Evolutionary conservation across 2,329 filamentous ascomycete genomes (phyloP), one percentile per base, ranked within the genome.

Genomic region (Aschersonia sp.): DNA sequence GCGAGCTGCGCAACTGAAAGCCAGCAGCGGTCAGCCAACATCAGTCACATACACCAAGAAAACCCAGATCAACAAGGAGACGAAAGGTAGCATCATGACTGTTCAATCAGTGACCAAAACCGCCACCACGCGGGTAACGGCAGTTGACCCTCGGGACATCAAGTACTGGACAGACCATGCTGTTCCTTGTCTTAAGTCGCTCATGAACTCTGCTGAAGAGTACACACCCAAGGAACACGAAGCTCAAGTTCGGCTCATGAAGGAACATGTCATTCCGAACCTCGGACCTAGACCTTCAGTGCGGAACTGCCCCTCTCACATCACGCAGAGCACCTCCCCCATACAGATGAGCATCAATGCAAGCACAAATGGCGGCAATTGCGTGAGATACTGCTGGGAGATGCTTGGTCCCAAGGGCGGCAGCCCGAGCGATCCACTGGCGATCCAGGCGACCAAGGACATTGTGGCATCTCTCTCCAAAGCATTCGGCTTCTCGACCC

Each of bases 381-480:
- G 32, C 10, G 50, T 51, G 6, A 46, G 51, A 9, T 53, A 51
- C 30, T 49, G 50, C 41, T 51, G 50, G 50, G 51, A 53, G 42
- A 43, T 49, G 9, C 35, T 53, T 35, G 51, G 51, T 6, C 22
- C 45, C 11, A 30, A 35, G 7, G 50, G 50, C 11, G 45, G 45
- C 11, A 46, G 43, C n/a, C 43, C 43, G 7, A 43, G 42, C 42
- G 51, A 53, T 45, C 51, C 51, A 4, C 47, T 47, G 30, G 48
- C 43, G 4, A 39, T 53, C 1, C 46, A 53, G 30, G 48, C 48
- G 1, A 44, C 50, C 14, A 46, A 40, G 32, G 43, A 49, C 6
- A 49, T 48, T 2, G 8, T 51, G 31, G 40, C 41, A 4, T 41
- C 35, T 10, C 33, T 53, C 2, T 44, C 43, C 6, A 37, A 43